Evolutionary conservation across 352 stramenopile genomes (phyloP), one percentile per base, ranked within the genome.

Genomic region (Globisporangium cylindrosporum): DNA sequence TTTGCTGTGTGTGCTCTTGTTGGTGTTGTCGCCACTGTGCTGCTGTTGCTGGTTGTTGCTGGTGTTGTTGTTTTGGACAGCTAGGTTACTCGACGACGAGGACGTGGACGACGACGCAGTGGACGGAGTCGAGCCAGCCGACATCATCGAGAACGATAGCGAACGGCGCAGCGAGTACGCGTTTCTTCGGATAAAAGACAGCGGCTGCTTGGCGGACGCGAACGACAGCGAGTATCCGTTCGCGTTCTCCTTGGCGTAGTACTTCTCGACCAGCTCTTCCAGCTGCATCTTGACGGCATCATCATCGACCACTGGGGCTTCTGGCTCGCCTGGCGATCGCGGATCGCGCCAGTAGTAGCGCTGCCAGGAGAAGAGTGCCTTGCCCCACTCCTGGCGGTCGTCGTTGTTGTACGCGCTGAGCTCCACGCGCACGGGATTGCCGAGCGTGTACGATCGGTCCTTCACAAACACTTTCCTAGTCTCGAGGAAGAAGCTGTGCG

Each of bases 281-380:
- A 93, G 74, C 58, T 82, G 77, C 57, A 62, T 43, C 18, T 77
- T 77, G 18, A 75, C 70, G 32, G 76, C 61, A 0, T 67, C 55
- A 22, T 68, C 78, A 32, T 66, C 27, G 10, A 51, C 49, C 54
- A 58, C 49, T 22, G 25, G 24, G 3, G 27, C 54, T 15, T 65
- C 58, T 18, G 18, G 29, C 4, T 77, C 67, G 10, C 61, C 38
- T 29, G 32, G 55, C 32, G 60, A 58, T 36, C 29, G 65, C 20
- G 86, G 86, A 49, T 94, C 86, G 59, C 86, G 84, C 86, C 86
- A 95, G 73, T 93, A 95, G 71, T 91, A 93, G 53, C 88, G 86
- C 67, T 95, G 88, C 88, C 88, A 95, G 8, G 86, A 93, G 67
- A 93, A 91, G n/a, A 95, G 81, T 62, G 85, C 86, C 61, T 90